phyloP scores from a whole-genome alignment of 306 rosid species.

The Prunus padus region DNA sequence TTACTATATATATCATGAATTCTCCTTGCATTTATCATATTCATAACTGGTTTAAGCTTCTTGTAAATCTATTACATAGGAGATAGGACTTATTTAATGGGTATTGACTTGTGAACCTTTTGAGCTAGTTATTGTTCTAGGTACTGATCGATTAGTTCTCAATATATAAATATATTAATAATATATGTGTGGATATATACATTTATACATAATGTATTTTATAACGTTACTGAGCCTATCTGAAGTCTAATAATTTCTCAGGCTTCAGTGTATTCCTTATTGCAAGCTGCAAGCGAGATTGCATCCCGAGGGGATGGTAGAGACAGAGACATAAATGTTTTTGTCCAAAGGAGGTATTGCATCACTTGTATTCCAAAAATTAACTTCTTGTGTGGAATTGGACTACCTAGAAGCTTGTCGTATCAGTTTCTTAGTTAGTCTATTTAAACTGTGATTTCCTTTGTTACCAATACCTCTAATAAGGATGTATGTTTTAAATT shows the following conservation, averaged over 20 bases:
- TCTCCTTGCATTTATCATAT: background rate
- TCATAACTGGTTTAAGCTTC: background rate
- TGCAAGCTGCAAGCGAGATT: slow-evolving; percentile 89
- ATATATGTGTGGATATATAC: too few relatives aligned
- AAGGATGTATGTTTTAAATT: background rate
- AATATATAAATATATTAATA: too few relatives aligned
- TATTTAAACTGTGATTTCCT: background rate
- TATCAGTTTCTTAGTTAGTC: background rate
- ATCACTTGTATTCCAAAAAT: slow-evolving; percentile 22
- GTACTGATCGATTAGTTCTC: background rate
- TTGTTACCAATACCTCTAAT: background rate
- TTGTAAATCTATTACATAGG: background rate
- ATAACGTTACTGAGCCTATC: background rate
- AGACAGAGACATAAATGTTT: slow-evolving; percentile 66
- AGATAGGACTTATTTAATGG: background rate
- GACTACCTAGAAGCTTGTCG: background rate
- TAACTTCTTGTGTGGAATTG: slow-evolving; percentile 19
- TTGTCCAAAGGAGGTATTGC: slow-evolving; percentile 81
- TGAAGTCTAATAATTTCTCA: slow-evolving; percentile 40
- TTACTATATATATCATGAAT: background rate
- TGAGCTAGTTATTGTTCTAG: background rate
- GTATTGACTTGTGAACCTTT: background rate
- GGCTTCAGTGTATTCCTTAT: slow-evolving; percentile 84
- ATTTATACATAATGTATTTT: background rate
- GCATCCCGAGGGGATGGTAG: slow-evolving; percentile 67